Evolutionary conservation across 345 rosid genomes (phyloP).

Genomic region (Camelina hispida): DNA sequence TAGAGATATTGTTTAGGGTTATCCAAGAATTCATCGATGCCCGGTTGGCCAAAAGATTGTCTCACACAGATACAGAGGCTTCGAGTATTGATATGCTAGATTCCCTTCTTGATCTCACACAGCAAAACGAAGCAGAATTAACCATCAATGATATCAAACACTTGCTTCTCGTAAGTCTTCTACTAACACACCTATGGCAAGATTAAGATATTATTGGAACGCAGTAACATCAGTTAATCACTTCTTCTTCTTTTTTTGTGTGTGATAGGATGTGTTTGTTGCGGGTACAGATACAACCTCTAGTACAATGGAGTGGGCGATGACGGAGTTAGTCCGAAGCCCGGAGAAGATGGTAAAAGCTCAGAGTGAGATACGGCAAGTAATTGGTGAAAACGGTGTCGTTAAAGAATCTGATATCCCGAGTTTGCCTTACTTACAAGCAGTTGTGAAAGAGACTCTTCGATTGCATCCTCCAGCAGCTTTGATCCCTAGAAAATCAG

Average conservation of each 20-base stretch:
- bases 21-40: constrained; percentile 42
- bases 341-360: constrained; percentile 38
- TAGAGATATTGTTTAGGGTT: constrained; percentile 30
- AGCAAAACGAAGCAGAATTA: constrained; percentile 32
- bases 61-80: constrained; percentile 13
- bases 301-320: constrained; percentile 46
- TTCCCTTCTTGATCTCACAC: constrained; percentile 43
- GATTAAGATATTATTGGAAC: not conserved
- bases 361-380: constrained; percentile 40
- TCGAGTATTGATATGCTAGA: constrained; percentile 48
- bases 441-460: constrained; percentile 50
- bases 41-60: constrained; percentile 27
- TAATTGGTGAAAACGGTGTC: constrained; percentile 35
- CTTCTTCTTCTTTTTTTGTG: no score
- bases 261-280: constrained; percentile 45
- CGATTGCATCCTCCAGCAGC: constrained; percentile 54
- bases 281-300: constrained; percentile 57
- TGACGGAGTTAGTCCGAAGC: constrained; percentile 38
- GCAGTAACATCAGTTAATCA: no score
- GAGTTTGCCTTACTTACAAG: constrained; percentile 45
- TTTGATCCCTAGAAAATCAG: constrained; percentile 46
- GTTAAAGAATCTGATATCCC: constrained; percentile 46
- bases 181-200: not conserved
- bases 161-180: constrained; percentile 46
- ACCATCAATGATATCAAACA: constrained; percentile 36